Conservation (phyloP, 1,139 yeast genomes). For the Geotrichum siamense region DNA sequence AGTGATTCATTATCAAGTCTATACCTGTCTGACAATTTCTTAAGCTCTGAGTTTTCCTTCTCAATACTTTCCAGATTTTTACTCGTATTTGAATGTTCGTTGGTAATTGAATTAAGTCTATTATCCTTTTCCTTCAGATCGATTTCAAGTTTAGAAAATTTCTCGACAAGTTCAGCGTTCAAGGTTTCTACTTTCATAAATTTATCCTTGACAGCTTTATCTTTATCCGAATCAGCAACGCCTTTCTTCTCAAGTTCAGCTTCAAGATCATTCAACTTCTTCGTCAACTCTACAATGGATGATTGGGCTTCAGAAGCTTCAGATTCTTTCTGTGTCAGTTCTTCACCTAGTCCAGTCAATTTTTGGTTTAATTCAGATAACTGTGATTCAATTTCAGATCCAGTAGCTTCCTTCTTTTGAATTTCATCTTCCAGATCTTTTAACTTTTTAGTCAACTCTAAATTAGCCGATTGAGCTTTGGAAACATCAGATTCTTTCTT, state of each 20-base stretch:
- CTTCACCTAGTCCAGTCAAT: too few species aligned
- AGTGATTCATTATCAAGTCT: slow-evolving; percentile 9
- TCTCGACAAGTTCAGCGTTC: neutral
- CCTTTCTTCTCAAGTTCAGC: slow-evolving; percentile 3
- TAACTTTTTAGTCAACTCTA: neutral
- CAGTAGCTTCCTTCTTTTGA: slow-evolving; percentile 8
- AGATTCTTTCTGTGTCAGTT: too few species aligned
- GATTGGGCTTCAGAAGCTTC: too few species aligned
- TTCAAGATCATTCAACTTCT: neutral
- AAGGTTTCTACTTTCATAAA: neutral
- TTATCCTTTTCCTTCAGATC: slow-evolving; percentile 28
- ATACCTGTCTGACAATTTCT: slow-evolving; percentile 10
- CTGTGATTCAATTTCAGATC: slow-evolving; percentile 1
- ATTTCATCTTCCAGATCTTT: neutral
- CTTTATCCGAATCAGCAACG: slow-evolving; percentile 6
- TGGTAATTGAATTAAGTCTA: slow-evolving; percentile 32
- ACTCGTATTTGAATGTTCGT: slow-evolving; percentile 1
- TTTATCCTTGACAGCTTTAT: neutral
- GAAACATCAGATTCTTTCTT: too few species aligned
- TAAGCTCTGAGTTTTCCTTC: slow-evolving; percentile 10
- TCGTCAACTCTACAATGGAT: neutral
- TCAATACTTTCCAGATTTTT: slow-evolving; percentile 6
- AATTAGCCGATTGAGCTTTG: too few species aligned
- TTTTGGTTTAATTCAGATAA: too few species aligned
- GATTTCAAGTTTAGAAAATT: slow-evolving; percentile 3